phyloP scores from a whole-genome alignment of 257 asterid genomes.

The Penstemon barbatus region DNA sequence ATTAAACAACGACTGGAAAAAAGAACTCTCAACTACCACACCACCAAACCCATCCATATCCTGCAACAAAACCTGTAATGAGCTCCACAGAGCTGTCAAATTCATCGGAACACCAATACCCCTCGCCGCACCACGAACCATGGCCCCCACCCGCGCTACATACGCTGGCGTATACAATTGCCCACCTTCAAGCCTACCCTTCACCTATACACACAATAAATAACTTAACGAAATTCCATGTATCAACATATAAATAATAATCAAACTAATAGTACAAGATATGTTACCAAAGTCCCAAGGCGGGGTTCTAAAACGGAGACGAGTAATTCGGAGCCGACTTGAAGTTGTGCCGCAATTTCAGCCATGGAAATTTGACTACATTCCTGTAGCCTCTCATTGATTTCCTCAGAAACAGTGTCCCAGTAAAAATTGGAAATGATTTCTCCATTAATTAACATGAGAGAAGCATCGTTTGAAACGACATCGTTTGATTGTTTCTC shows the following conservation, averaged over 20 bases:
- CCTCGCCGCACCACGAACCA: slow-evolving; percentile 98
- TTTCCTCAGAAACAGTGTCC: slow-evolving; percentile 89
- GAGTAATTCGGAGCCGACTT: slow-evolving; percentile 83
- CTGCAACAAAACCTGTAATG: slow-evolving; percentile 75
- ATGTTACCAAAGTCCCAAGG: slow-evolving; percentile 75
- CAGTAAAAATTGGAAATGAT: slow-evolving; percentile 76
- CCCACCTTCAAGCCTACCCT: slow-evolving; percentile 98
- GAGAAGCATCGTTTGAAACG: slow-evolving; percentile 66
- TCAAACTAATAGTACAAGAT: not conserved
- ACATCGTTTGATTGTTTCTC: slow-evolving; percentile 76
- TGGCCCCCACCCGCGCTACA: slow-evolving; percentile 87
- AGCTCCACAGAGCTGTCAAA: slow-evolving; percentile 82
- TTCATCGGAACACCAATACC: slow-evolving; percentile 88
- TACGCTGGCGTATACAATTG: slow-evolving; percentile 97
- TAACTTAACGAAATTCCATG: slow-evolving; percentile 18
- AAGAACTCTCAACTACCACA: slow-evolving; percentile 81
- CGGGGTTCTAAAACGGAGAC: slow-evolving; percentile 86
- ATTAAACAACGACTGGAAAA: slow-evolving; percentile 91
- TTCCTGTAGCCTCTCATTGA: slow-evolving; percentile 92
- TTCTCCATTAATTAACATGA: slow-evolving; percentile 87
- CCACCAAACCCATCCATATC: slow-evolving; percentile 86
- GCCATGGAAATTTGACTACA: slow-evolving; percentile 95
- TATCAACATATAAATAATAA: not conserved
- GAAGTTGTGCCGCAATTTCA: slow-evolving; percentile 90
- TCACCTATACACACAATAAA: slow-evolving; percentile 51